These are phyloP conservation scores for Coemansia sp. DNA, from an alignment of 192 early-diverging fungal species.

Conservation along the genomic window DNA sequence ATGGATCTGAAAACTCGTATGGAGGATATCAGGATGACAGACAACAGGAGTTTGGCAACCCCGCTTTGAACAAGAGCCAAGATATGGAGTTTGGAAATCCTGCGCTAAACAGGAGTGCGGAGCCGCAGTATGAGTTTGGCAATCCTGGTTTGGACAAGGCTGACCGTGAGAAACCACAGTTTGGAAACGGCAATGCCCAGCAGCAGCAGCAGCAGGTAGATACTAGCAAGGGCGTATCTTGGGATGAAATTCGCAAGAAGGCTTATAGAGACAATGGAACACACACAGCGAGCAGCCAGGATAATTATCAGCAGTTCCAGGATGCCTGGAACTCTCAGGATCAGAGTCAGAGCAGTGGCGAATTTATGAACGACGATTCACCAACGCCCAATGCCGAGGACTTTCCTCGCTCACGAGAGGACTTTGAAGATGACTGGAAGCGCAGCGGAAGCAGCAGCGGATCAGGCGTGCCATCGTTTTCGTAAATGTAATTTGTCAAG, in stretches of 20 bases:
- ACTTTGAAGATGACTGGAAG: constrained; percentile 16
- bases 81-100: constrained; percentile 17
- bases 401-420: constrained; percentile 36
- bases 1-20: neutral
- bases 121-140: constrained; percentile 8
- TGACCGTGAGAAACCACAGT: constrained; percentile 3
- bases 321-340: constrained; percentile 18
- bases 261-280: neutral
- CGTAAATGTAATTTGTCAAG: neutral
- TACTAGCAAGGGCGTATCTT: constrained; percentile 8
- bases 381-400: constrained; percentile 18
- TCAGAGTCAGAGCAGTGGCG: neutral
- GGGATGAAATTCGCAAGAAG: constrained; percentile 26
- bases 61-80: neutral
- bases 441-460: neutral
- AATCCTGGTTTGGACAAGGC: neutral
- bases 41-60: constrained; percentile 7
- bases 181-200: constrained; percentile 6
- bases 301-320: constrained; percentile 6
- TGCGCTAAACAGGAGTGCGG: neutral
- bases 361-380: neutral
- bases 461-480: neutral
- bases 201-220: constrained; percentile 1
- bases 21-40: neutral
- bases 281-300: neutral